These are phyloP conservation scores for Chrysanthemum lavandulifolium DNA, from an alignment of 129 eudicot genomes.

Conservation along the genomic window DNA sequence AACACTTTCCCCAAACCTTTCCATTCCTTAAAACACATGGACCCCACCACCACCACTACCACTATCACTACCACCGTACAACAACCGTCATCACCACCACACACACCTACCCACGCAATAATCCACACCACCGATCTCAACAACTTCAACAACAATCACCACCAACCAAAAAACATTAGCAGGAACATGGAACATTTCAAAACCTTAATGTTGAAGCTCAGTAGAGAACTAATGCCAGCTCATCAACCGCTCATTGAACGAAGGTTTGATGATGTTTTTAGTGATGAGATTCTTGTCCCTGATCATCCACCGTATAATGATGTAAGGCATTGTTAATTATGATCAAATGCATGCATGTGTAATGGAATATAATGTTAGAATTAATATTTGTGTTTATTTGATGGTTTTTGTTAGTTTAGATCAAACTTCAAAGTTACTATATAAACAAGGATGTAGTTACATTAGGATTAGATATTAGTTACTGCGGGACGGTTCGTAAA, in stretches of 20 bases:
- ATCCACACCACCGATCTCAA: background rate
- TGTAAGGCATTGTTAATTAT: slow-evolving; percentile 29
- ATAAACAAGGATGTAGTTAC: background rate
- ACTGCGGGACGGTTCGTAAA: too few relatives aligned
- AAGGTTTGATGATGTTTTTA: slow-evolving; percentile 27
- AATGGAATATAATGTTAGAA: background rate
- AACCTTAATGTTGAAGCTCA: slow-evolving; percentile 28
- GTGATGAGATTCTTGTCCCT: slow-evolving; percentile 35
- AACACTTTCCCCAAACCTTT: slow-evolving; percentile 22
- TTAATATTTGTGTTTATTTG: background rate
- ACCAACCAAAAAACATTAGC: background rate
- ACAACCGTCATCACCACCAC: slow-evolving; percentile 27
- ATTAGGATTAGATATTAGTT: too few relatives aligned
- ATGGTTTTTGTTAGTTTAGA: too few relatives aligned
- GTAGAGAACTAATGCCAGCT: slow-evolving; percentile 21
- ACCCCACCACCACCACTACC: slow-evolving; percentile 32
- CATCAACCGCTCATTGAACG: slow-evolving; percentile 22
- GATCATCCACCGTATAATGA: slow-evolving; percentile 58
- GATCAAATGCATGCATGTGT: slow-evolving; percentile 9
- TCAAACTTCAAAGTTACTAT: too few relatives aligned
- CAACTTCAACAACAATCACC: slow-evolving; percentile 1
- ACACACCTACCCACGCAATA: slow-evolving; percentile 10
- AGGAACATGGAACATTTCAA: slow-evolving; percentile 29
- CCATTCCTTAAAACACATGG: slow-evolving; percentile 14
- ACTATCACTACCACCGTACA: slow-evolving; percentile 14